Evolutionary conservation across 1,284 basidiomycete genomes (phyloP).

Genomic region (Irpex rosettiformis): DNA sequence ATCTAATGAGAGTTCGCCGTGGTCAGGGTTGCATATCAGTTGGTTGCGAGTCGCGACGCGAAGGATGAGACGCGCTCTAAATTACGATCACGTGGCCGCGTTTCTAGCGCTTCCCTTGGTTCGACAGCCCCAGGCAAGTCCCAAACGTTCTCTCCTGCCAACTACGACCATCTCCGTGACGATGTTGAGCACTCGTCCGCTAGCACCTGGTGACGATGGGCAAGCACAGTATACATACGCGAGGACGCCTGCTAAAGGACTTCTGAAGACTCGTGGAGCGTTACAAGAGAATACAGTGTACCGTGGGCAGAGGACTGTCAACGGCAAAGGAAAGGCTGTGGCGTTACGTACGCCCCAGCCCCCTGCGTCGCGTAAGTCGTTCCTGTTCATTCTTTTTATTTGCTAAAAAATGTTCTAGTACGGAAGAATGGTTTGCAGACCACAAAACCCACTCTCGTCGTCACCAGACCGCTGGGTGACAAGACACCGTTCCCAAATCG

Average conservation of each 20-base stretch:
- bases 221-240: constrained; percentile 27
- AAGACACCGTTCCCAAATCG: constrained; percentile 60
- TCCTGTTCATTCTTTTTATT: background rate
- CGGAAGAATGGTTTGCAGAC: constrained; percentile 12
- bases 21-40: no score
- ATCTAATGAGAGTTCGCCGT: no score
- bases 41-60: background rate
- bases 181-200: constrained; percentile 46
- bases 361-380: background rate
- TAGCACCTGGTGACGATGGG: constrained; percentile 27
- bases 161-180: background rate
- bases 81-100: background rate
- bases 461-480: constrained; percentile 48
- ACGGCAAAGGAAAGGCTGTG: constrained; percentile 40
- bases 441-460: constrained; percentile 15
- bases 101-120: background rate
- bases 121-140: background rate
- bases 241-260: constrained; percentile 49
- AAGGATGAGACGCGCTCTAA: background rate
- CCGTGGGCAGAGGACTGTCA: constrained; percentile 34
- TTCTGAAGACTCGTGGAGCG: constrained; percentile 35
- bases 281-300: constrained; percentile 51
- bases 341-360: constrained; percentile 29
- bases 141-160: background rate
- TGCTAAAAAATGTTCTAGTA: constrained; percentile 3